These are phyloP conservation scores for Fusarium oxysporum DNA, from an alignment of 2,329 filamentous ascomycete species.

Conservation along the genomic window DNA sequence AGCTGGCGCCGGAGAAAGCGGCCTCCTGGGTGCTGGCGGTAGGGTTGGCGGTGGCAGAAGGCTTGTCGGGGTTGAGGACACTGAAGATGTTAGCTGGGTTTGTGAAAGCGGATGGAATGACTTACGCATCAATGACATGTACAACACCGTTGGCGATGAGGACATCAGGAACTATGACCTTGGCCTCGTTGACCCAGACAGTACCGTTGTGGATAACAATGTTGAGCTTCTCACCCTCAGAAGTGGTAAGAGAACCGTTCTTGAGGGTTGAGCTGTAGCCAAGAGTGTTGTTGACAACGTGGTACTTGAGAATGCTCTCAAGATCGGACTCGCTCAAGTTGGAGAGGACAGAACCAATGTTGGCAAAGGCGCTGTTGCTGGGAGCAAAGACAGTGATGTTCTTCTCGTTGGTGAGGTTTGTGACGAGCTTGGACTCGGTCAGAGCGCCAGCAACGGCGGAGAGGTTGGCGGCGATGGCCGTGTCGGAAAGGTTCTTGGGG, in stretches of 20 bases:
- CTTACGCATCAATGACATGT: constrained; percentile 68
- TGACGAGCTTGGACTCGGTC: constrained; percentile 40
- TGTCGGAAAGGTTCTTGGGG: constrained; percentile 48
- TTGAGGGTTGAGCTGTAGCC: constrained; percentile 48
- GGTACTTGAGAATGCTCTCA: constrained; percentile 67
- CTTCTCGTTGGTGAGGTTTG: constrained; percentile 37
- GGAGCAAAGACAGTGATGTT: constrained; percentile 71
- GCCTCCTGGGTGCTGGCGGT: constrained; percentile 55
- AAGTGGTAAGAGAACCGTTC: constrained; percentile 31
- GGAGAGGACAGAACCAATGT: constrained; percentile 61
- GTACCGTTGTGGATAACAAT: constrained; percentile 57
- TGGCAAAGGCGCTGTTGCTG: constrained; percentile 67
- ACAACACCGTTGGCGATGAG: constrained; percentile 67
- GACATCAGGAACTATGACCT: constrained; percentile 61
- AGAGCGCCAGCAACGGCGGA: constrained; percentile 43
- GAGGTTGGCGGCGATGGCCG: constrained; percentile 37
- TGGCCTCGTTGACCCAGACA: constrained; percentile 53
- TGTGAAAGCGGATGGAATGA: background rate
- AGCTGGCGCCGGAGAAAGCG: constrained; percentile 65
- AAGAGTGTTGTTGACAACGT: constrained; percentile 67
- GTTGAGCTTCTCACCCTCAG: constrained; percentile 53
- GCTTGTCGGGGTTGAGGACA: constrained; percentile 56
- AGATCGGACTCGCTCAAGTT: constrained; percentile 60
- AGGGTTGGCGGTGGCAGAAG: constrained; percentile 50
- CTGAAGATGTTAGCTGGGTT: constrained; percentile 53